Conservation (phyloP, 75 land plant genomes). For the Azolla pinnata region DNA sequence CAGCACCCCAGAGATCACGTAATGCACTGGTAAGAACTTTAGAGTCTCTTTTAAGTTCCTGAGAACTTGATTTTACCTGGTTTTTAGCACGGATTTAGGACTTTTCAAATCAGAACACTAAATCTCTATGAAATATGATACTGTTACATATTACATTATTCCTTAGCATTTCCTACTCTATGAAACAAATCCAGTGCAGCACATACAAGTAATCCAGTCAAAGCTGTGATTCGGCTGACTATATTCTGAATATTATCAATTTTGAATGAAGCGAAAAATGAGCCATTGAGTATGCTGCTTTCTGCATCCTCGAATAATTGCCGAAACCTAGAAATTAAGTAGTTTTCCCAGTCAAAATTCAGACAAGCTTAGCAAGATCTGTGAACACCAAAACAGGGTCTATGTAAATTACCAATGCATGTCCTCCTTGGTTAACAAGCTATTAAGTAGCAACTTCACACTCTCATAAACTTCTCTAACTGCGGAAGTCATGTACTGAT, state of each 20-base stretch:
- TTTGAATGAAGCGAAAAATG: slow-evolving; percentile 35
- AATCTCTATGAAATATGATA: too few relatives aligned
- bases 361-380: too few relatives aligned
- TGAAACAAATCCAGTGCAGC: too few relatives aligned
- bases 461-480: slow-evolving; percentile 67
- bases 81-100: too few relatives aligned
- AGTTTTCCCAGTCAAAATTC: neutral
- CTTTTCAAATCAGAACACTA: too few relatives aligned
- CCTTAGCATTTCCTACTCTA: too few relatives aligned
- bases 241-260: slow-evolving; percentile 58
- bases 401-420: slow-evolving; percentile 70
- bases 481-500: slow-evolving; percentile 87
- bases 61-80: too few relatives aligned
- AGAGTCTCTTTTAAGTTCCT: too few relatives aligned
- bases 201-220: slow-evolving; percentile 73
- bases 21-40: too few relatives aligned
- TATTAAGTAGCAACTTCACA: slow-evolving; percentile 43
- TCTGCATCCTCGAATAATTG: slow-evolving; percentile 53
- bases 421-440: slow-evolving; percentile 58
- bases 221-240: slow-evolving; percentile 42
- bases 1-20: too few relatives aligned
- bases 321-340: slow-evolving; percentile 49
- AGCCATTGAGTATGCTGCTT: slow-evolving; percentile 29
- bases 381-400: too few relatives aligned
- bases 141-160: too few relatives aligned